Evolutionary conservation across 176 grass and related monocot species (phyloP), one percentile per base, ranked within the genome.

Genomic region (Musa itinerans): DNA sequence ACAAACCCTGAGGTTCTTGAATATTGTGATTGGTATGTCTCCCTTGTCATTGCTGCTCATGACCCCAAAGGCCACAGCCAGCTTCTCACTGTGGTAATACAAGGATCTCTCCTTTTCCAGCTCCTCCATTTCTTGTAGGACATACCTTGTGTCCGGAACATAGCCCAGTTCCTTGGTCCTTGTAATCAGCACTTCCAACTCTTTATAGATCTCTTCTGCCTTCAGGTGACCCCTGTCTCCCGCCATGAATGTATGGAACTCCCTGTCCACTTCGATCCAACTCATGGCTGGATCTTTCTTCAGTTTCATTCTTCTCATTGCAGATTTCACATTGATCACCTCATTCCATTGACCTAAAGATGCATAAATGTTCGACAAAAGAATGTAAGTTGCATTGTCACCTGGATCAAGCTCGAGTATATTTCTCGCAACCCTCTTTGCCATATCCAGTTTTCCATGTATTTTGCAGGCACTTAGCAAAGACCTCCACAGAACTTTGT

Each of bases 1-100:
- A 53, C 78, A 80, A 73, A 80, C 69, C 23, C 78, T 80, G 64
- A 80, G 78, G 69, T 80, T 80, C 69, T 80, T 80, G 69, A 80
- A 80, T 52, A 80, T 73, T 64, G 78, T 65, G 14, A 80, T 65
- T 3, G 68, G 71, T 63, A 3, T 14, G 49, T 29, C 62, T 12
- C 57, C 69, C 50, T 80, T 65, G 3, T 21, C 48, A 52, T 64
- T 29, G 48, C 21, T 73, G 43, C 58, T 72, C 43, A 80, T n/a
- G 54, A 73, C 9, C 3, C 69, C 78, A 80, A 80, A 80, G 9
- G 78, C 69, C 25, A 80, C 58, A 65, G 78, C 78, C 58, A 80
- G 51, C 22, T 80, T 80, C 78, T 80, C 78, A 73, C 78, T 80
- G 55, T 80, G 78, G 78, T 65, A 80, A 73, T 73, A 73, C 61